Percentiles rank a stretch among this genome's conserved stretches.
These are phyloP conservation scores for Avena eriantha DNA, from an alignment of 176 grass and related monocot genomes.

Conservation along the genomic window DNA sequence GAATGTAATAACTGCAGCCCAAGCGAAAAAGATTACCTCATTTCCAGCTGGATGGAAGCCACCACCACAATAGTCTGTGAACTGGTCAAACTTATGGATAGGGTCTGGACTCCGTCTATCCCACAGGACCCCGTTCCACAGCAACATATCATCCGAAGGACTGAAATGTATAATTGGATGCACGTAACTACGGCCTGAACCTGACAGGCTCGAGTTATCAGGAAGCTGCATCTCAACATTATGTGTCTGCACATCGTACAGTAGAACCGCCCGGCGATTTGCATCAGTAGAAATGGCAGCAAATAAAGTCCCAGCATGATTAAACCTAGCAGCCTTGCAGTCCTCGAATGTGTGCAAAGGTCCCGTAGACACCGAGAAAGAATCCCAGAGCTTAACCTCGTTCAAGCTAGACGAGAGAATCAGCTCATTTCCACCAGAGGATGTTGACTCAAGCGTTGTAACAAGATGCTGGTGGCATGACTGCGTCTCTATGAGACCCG, in stretches of 20 bases:
- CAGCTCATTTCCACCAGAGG: constrained; percentile 60
- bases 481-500: constrained; percentile 76
- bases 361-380: constrained; percentile 59
- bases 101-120: constrained; percentile 63
- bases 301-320: constrained; percentile 72
- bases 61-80: constrained; percentile 94
- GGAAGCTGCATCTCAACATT: constrained; percentile 61
- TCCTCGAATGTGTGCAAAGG: constrained; percentile 85
- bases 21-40: constrained; percentile 56
- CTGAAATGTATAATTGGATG: constrained; percentile 96
- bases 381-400: constrained; percentile 90
- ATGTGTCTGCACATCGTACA: constrained; percentile 87
- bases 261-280: constrained; percentile 59
- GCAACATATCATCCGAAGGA: constrained; percentile 77
- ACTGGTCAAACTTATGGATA: constrained; percentile 92
- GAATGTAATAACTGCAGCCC: neutral
- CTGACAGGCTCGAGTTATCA: constrained; percentile 62
- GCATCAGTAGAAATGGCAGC: constrained; percentile 74
- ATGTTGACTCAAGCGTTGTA: constrained; percentile 69
- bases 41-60: constrained; percentile 98
- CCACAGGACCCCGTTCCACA: constrained; percentile 97
- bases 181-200: constrained; percentile 56
- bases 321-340: constrained; percentile 90
- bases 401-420: constrained; percentile 78
- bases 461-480: constrained; percentile 74